A percentile compares a stretch with the other conserved stretches of the same genome.
Conservation (phyloP, 805 yeast genomes). For the Torulaspora quercuum region DNA sequence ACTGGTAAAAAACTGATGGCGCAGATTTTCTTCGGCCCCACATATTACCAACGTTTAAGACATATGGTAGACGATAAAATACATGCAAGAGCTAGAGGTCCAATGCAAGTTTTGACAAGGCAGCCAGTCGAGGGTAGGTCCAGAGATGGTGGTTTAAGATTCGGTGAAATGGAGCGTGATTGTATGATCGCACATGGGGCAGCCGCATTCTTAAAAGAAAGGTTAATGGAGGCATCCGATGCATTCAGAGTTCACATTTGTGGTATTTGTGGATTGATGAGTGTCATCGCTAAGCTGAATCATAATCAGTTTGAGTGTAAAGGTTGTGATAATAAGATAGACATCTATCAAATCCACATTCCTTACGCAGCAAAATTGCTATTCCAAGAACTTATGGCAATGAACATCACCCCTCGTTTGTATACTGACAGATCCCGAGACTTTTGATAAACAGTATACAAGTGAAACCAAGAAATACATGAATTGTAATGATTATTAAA, state of each 20-base stretch:
- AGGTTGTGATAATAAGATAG: constrained; percentile 97
- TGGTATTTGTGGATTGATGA: constrained; percentile 98
- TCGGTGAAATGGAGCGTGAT: constrained; percentile 99
- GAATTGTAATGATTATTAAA: constrained; percentile 9
- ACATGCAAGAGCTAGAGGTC: constrained; percentile 99
- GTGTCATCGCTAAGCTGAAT: constrained; percentile 94
- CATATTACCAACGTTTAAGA: constrained; percentile 96
- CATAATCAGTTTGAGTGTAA: constrained; percentile 98
- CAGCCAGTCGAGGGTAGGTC: constrained; percentile 99
- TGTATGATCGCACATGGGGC: constrained; percentile 99
- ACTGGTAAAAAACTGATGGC: constrained; percentile 98
- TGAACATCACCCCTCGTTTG: constrained; percentile 96
- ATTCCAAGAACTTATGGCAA: constrained; percentile 99
- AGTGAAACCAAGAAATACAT: constrained; percentile 2
- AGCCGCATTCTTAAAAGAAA: constrained; percentile 94
- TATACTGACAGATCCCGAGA: constrained; percentile 79
- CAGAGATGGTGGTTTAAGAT: constrained; percentile 97
- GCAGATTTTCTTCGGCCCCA: constrained; percentile 98
- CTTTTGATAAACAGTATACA: constrained; percentile 20
- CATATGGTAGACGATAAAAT: constrained; percentile 99
- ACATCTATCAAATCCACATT: constrained; percentile 93
- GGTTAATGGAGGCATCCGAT: constrained; percentile 98
- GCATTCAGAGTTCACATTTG: constrained; percentile 98
- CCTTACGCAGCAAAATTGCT: constrained; percentile 98
- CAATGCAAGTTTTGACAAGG: constrained; percentile 94